Conservation (phyloP, 2,329 filamentous ascomycete genomes). For the Aspergillus terreus region DNA sequence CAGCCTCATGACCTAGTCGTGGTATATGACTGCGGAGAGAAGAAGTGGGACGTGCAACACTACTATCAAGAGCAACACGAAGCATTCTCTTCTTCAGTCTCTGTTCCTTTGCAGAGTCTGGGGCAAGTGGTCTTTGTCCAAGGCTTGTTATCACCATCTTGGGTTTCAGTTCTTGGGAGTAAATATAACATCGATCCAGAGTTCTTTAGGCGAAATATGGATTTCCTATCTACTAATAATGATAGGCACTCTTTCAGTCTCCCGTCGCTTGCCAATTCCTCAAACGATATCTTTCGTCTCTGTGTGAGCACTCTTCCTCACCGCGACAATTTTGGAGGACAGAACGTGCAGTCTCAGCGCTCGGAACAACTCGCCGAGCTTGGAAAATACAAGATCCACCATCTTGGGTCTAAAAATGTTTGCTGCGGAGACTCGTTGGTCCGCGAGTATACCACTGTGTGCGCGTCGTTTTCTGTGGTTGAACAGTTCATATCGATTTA, state of each 20-base stretch:
- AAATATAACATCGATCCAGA: constrained; percentile 6
- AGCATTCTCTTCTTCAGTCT: not conserved
- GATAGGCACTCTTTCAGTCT: constrained; percentile 1
- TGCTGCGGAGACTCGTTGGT: constrained; percentile 5
- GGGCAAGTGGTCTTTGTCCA: constrained; percentile 5
- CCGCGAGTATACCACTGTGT: constrained; percentile 4
- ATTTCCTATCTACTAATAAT: constrained; percentile 1
- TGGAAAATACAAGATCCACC: constrained; percentile 1
- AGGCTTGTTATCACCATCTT: constrained; percentile 4
- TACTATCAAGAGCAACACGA: not conserved
- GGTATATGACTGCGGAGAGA: not conserved
- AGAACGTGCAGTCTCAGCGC: constrained; percentile 2
- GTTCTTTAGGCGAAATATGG: constrained; percentile 3
- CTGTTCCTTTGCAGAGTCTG: not conserved
- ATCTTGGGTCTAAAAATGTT: constrained; percentile 1
- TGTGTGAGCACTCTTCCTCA: constrained; percentile 3
- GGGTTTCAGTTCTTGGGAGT: constrained; percentile 2
- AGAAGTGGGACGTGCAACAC: not conserved
- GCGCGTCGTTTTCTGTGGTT: constrained; percentile 1
- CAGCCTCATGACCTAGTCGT: not conserved
- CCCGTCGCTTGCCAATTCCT: constrained; percentile 1
- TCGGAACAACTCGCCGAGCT: not conserved
- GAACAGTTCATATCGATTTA: constrained; percentile 3
- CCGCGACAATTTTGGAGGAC: constrained; percentile 5
- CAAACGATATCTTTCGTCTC: constrained; percentile 4